Evolutionary conservation across 352 stramenopile genomes (phyloP).

Genomic region (Pythium brachiatum): DNA sequence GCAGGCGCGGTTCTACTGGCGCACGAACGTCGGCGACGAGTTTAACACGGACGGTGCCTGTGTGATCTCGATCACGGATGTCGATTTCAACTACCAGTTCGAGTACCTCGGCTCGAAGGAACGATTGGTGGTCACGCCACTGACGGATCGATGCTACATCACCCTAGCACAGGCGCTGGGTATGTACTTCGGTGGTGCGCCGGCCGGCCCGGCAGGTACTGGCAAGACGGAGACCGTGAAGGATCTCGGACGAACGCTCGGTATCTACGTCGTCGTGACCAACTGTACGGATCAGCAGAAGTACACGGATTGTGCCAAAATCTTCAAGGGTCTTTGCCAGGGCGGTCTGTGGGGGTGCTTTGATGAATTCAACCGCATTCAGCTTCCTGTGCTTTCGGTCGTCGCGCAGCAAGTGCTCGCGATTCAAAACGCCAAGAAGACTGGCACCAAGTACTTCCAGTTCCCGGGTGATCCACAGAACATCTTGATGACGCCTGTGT

Average conservation of each 20-base stretch:
- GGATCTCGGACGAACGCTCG: constrained; percentile 93
- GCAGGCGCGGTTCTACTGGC: constrained; percentile 98
- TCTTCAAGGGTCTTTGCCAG: constrained; percentile 98
- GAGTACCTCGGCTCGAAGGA: constrained; percentile 98
- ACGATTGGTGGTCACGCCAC: constrained; percentile 95
- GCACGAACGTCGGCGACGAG: constrained; percentile 91
- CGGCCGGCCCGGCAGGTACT: constrained; percentile 93
- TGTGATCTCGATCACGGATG: constrained; percentile 97
- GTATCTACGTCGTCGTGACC: constrained; percentile 97
- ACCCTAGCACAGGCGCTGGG: constrained; percentile 96
- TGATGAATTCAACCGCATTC: constrained; percentile 98
- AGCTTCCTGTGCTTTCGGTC: constrained; percentile 95
- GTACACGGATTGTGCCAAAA: constrained; percentile 97
- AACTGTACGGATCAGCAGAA: constrained; percentile 98
- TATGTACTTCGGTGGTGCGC: constrained; percentile 97
- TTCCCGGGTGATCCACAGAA: constrained; percentile 98
- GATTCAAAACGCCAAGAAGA: constrained; percentile 98
- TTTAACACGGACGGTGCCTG: constrained; percentile 93
- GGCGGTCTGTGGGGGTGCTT: constrained; percentile 97
- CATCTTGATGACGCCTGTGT: constrained; percentile 94
- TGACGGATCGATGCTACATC: constrained; percentile 98
- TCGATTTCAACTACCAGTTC: constrained; percentile 99
- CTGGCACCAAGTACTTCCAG: constrained; percentile 94
- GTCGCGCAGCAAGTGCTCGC: constrained; percentile 97
- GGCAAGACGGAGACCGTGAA: constrained; percentile 98